Percentiles rank a stretch among this genome's conserved stretches.
These are phyloP conservation scores for Xylaria sp. DNA, from an alignment of 2,329 filamentous ascomycete genomes.

Conservation along the genomic window DNA sequence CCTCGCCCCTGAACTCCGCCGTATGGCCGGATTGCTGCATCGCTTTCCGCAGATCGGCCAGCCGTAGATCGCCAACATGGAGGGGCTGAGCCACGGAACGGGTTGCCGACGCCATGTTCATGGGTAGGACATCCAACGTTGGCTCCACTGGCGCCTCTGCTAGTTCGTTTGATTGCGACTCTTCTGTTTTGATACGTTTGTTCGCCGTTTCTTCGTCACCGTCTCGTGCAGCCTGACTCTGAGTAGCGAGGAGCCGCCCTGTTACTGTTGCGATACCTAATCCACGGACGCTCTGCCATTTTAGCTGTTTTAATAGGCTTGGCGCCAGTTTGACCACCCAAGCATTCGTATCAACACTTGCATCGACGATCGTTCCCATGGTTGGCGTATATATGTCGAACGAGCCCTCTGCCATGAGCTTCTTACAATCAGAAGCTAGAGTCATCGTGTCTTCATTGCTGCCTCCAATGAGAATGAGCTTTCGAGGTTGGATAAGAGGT, in stretches of 20 bases:
- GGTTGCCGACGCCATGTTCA: constrained; percentile 70
- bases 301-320: constrained; percentile 80
- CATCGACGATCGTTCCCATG: constrained; percentile 77
- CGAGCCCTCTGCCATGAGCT: constrained; percentile 61
- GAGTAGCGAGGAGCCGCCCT: constrained; percentile 62
- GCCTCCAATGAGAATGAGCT: constrained; percentile 90
- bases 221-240: constrained; percentile 51
- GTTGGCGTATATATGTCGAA: constrained; percentile 82
- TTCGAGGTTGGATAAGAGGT: constrained; percentile 89
- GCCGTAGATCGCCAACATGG: constrained; percentile 89
- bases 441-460: constrained; percentile 76
- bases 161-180: constrained; percentile 28
- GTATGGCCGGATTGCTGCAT: constrained; percentile 83
- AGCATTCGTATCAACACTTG: constrained; percentile 95
- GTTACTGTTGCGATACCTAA: constrained; percentile 93
- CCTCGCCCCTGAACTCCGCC: constrained; percentile 92
- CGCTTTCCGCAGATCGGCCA: constrained; percentile 84
- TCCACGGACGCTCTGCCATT: constrained; percentile 92
- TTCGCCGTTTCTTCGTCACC: constrained; percentile 52
- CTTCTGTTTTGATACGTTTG: constrained; percentile 57
- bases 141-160: constrained; percentile 47
- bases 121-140: constrained; percentile 60
- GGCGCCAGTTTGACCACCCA: constrained; percentile 94
- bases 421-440: constrained; percentile 80
- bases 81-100: constrained; percentile 83